phyloP scores from a whole-genome alignment of 1,284 basidiomycete species.

The Cerioporus squamosus region DNA sequence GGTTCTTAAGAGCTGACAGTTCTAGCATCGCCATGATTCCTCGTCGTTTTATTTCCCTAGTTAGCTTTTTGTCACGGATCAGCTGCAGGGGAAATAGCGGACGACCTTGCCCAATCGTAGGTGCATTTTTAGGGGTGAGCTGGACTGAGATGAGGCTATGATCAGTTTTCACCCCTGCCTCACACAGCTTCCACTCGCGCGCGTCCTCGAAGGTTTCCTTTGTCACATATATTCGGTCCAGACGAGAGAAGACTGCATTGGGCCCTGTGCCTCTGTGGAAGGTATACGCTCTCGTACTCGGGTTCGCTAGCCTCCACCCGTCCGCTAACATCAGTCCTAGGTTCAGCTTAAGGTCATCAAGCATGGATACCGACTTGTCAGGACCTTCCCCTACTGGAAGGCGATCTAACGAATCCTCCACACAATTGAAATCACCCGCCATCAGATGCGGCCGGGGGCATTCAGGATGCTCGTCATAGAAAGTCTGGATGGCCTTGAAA shows the following conservation, averaged over 20 bases:
- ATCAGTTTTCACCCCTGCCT: not conserved
- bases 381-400: not conserved
- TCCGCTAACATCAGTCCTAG: constrained; percentile 31
- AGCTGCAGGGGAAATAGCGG: constrained; percentile 33
- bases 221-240: constrained; percentile 41
- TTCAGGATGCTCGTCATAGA: constrained; percentile 4
- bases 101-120: constrained; percentile 35
- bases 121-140: constrained; percentile 25
- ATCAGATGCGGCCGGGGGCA: constrained; percentile 36
- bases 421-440: constrained; percentile 47
- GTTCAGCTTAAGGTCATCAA: not conserved
- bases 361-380: constrained; percentile 20
- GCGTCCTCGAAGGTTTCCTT: not conserved
- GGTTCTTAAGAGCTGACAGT: not conserved
- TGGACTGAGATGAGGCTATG: constrained; percentile 29
- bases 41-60: not conserved
- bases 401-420: constrained; percentile 26
- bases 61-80: constrained; percentile 25
- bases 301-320: constrained; percentile 40
- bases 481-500: constrained; percentile 29
- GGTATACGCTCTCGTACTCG: constrained; percentile 32
- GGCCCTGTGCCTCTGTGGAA: constrained; percentile 15
- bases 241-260: constrained; percentile 28
- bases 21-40: not conserved
- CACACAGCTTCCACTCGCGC: constrained; percentile 32